phyloP scores from a whole-genome alignment of 768 basidiomycete genomes.

The Podaxis carcinomalis region DNA sequence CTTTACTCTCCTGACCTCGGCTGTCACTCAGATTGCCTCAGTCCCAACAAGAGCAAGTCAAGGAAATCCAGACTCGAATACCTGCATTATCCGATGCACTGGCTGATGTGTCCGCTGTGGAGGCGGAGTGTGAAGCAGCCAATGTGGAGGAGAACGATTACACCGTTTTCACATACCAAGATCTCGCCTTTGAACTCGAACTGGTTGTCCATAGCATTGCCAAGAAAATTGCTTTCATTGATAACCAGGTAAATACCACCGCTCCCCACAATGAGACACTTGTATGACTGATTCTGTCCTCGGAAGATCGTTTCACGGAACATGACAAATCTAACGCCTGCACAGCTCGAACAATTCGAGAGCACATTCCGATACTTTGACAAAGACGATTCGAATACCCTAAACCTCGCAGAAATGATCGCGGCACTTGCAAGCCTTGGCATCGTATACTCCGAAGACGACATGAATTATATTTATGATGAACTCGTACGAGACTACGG shows the following conservation, averaged over 20 bases:
- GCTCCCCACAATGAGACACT: background rate
- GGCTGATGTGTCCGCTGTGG: constrained; percentile 52
- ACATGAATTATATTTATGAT: constrained; percentile 79
- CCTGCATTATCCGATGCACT: constrained; percentile 59
- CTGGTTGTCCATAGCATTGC: constrained; percentile 74
- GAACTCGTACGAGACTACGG: constrained; percentile 80
- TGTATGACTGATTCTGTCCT: constrained; percentile 2
- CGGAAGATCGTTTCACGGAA: constrained; percentile 86
- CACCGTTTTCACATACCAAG: constrained; percentile 84
- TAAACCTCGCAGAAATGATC: constrained; percentile 82
- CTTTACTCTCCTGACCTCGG: constrained; percentile 17
- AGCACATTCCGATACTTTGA: constrained; percentile 98
- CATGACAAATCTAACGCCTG: constrained; percentile 92
- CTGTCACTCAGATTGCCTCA: constrained; percentile 21
- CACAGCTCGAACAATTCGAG: constrained; percentile 95
- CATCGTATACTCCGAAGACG: constrained; percentile 90
- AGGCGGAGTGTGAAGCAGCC: constrained; percentile 75
- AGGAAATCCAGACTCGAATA: constrained; percentile 62
- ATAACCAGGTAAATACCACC: constrained; percentile 72
- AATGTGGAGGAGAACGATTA: constrained; percentile 98
- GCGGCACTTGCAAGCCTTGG: constrained; percentile 93
- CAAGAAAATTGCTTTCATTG: constrained; percentile 93
- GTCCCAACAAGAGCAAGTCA: constrained; percentile 72
- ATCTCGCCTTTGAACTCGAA: constrained; percentile 86
- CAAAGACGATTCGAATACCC: constrained; percentile 85